Percentiles rank a stretch among this genome's conserved stretches.
phyloP scores from a whole-genome alignment of 352 stramenopile species.

The Pythium utonaiense region DNA sequence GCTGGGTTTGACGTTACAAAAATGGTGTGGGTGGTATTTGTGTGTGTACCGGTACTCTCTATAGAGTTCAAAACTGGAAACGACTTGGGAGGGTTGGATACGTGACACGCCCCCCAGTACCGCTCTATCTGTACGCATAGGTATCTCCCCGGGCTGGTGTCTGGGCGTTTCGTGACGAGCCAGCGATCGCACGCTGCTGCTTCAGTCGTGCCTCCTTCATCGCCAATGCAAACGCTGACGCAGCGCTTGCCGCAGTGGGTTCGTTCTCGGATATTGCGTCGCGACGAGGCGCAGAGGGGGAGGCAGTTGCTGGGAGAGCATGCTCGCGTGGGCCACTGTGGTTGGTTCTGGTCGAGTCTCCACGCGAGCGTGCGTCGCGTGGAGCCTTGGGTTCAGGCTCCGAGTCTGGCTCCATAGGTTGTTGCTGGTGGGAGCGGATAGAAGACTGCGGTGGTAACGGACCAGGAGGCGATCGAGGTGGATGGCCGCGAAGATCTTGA shows the following conservation, averaged over 20 bases:
- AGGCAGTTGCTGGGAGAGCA: not conserved
- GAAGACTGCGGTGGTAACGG: not conserved
- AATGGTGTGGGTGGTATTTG: too few relatives aligned
- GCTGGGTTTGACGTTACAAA: not conserved
- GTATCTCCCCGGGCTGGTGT: not conserved
- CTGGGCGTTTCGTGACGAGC: not conserved
- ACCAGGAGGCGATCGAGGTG: not conserved
- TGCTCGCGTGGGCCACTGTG: not conserved
- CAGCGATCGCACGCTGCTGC: constrained; percentile 37
- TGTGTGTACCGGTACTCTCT: too few relatives aligned
- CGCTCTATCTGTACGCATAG: constrained; percentile 7
- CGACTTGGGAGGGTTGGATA: not conserved
- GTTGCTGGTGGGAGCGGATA: not conserved
- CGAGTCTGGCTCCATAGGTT: constrained; percentile 7
- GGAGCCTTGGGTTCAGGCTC: constrained; percentile 20
- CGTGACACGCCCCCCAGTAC: not conserved
- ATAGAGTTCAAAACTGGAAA: not conserved
- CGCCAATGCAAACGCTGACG: constrained; percentile 65
- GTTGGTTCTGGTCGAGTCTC: not conserved
- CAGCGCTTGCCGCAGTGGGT: constrained; percentile 40
- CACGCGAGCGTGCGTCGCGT: not conserved
- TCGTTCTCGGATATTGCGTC: constrained; percentile 21
- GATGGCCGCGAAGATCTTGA: not conserved
- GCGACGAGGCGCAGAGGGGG: too few relatives aligned
- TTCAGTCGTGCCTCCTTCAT: constrained; percentile 80